Conservation (phyloP, 257 asterid genomes). For the Verbena officinalis region DNA sequence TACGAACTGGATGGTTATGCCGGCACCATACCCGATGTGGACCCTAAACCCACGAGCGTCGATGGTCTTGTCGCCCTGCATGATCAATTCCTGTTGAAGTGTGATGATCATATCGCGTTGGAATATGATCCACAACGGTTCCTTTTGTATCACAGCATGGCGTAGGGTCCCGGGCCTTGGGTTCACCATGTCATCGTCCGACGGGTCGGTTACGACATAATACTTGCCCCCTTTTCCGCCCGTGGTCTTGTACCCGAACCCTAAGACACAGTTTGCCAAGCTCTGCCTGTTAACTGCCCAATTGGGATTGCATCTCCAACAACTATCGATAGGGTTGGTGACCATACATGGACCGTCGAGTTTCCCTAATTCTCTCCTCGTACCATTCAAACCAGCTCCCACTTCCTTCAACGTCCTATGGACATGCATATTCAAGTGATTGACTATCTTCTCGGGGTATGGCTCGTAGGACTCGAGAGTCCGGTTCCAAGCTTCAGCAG, state of each 20-base stretch:
- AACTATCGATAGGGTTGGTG: constrained; percentile 68
- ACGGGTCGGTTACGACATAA: constrained; percentile 52
- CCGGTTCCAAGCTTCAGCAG: constrained; percentile 47
- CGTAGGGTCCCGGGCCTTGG: constrained; percentile 63
- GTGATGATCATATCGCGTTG: constrained; percentile 40
- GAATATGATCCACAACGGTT: constrained; percentile 67
- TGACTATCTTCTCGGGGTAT: constrained; percentile 38
- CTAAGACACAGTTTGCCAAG: constrained; percentile 60
- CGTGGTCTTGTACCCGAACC: constrained; percentile 53
- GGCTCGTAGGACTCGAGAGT: constrained; percentile 47
- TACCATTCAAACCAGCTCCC: constrained; percentile 17
- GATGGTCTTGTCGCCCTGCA: constrained; percentile 46
- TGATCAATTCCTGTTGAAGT: constrained; percentile 42
- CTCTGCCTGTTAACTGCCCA: constrained; percentile 62
- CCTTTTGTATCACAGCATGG: constrained; percentile 52
- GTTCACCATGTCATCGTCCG: constrained; percentile 36
- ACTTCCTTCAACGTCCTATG: constrained; percentile 28
- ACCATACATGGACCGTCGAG: constrained; percentile 42
- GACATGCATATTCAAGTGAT: constrained; percentile 37
- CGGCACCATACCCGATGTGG: constrained; percentile 42
- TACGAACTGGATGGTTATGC: constrained; percentile 43
- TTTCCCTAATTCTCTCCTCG: constrained; percentile 42
- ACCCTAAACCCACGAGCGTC: constrained; percentile 46
- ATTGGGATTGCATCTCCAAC: constrained; percentile 67
- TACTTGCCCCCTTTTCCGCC: constrained; percentile 54